Conservation (phyloP, 2,329 filamentous ascomycete species). For the Fusarium pseudonygamai region DNA sequence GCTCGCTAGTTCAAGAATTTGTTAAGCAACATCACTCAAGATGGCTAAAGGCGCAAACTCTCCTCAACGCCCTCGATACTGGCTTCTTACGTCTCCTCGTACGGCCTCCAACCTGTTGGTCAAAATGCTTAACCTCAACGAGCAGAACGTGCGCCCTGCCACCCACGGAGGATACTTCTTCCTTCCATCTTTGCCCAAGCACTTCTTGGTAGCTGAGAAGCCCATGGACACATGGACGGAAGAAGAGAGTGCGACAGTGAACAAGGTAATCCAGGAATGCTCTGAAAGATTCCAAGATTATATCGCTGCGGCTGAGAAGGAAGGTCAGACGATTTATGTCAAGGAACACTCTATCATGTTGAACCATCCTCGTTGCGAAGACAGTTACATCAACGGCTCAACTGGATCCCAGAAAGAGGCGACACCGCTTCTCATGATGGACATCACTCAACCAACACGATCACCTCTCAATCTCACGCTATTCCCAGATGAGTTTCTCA, state of each 20-base stretch:
- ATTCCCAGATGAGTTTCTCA: conserved; percentile 33
- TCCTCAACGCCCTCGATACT: conserved; percentile 17
- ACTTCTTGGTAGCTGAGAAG: conserved; percentile 1
- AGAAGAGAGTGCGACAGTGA: neutral
- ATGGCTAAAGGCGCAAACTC: conserved; percentile 21
- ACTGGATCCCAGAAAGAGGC: neutral
- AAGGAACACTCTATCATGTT: conserved; percentile 31
- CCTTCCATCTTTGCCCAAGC: conserved; percentile 1
- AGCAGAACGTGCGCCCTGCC: conserved; percentile 28
- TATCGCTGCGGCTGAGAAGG: conserved; percentile 16
- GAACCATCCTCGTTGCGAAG: conserved; percentile 16
- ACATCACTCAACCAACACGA: conserved; percentile 4
- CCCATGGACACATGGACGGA: conserved; percentile 24
- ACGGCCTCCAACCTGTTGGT: conserved; percentile 34
- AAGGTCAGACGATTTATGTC: conserved; percentile 17
- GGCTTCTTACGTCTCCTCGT: conserved; percentile 30
- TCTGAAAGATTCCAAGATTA: conserved; percentile 20
- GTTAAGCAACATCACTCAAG: neutral
- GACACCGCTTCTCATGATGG: neutral
- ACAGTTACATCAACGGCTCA: neutral
- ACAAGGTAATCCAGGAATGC: conserved; percentile 1
- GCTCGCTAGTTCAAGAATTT: neutral
- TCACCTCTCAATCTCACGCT: conserved; percentile 29
- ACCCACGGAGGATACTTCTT: conserved; percentile 33
- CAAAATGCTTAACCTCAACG: conserved; percentile 32